These are phyloP conservation scores for Plantago elongata DNA, from an alignment of 257 asterid species.

Conservation along the genomic window DNA sequence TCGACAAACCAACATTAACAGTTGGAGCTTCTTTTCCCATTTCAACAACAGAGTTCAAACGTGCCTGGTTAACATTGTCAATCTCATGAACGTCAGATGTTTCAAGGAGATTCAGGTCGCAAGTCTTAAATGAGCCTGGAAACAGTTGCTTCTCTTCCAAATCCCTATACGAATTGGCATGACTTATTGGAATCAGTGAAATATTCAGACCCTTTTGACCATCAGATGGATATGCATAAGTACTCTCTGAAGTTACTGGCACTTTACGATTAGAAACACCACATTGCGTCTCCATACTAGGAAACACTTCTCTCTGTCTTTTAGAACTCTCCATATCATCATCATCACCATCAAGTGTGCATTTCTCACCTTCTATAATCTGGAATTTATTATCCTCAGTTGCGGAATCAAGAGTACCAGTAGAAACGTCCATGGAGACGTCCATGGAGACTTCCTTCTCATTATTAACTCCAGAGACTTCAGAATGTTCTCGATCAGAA, in stretches of 20 bases:
- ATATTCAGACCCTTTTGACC: slow-evolving; percentile 46
- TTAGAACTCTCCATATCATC: slow-evolving; percentile 43
- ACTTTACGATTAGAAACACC: slow-evolving; percentile 42
- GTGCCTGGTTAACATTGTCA: slow-evolving; percentile 27
- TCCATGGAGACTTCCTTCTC: slow-evolving; percentile 35
- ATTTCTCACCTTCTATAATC: slow-evolving; percentile 44
- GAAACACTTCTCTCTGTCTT: slow-evolving; percentile 46
- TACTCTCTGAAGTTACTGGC: slow-evolving; percentile 34
- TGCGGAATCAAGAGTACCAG: slow-evolving; percentile 31
- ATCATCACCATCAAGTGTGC: slow-evolving; percentile 36
- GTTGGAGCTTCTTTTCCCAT: slow-evolving; percentile 37
- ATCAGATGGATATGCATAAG: slow-evolving; percentile 29
- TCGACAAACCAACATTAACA: slow-evolving; percentile 65
- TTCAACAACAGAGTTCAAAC: slow-evolving; percentile 31
- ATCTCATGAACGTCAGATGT: slow-evolving; percentile 52
- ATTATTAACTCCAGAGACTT: slow-evolving; percentile 33
- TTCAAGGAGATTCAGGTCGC: slow-evolving; percentile 82
- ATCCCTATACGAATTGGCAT: slow-evolving; percentile 33
- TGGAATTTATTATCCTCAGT: slow-evolving; percentile 20
- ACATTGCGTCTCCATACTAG: slow-evolving; percentile 26
- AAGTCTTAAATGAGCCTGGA: slow-evolving; percentile 76
- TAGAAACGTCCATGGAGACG: slow-evolving; percentile 35
- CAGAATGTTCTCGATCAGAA: slow-evolving; percentile 18
- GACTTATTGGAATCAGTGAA: slow-evolving; percentile 42
- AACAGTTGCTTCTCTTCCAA: slow-evolving; percentile 58